These are phyloP conservation scores for Pseudocercospora pini-densiflorae DNA, from an alignment of 2,329 filamentous ascomycete species.

Conservation along the genomic window DNA sequence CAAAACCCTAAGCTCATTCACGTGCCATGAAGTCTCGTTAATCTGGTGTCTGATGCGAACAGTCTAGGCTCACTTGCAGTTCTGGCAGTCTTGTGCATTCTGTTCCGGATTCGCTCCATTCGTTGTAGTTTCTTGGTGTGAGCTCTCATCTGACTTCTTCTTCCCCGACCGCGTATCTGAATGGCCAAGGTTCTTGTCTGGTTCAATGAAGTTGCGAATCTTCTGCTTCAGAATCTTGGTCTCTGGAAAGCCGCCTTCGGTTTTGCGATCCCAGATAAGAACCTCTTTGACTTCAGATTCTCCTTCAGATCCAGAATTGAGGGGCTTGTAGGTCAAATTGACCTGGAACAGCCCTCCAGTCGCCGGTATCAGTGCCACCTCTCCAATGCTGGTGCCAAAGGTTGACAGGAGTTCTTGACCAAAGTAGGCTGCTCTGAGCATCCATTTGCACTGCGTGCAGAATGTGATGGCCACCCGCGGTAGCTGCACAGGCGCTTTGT, in stretches of 20 bases:
- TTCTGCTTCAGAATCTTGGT: slow-evolving; percentile 88
- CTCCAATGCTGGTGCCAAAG: slow-evolving; percentile 80
- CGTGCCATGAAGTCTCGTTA: neutral
- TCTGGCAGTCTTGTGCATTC: slow-evolving; percentile 13
- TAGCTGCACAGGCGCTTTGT: slow-evolving; percentile 41
- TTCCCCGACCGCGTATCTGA: slow-evolving; percentile 48
- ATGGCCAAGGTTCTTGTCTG: slow-evolving; percentile 77
- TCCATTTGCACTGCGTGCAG: slow-evolving; percentile 74
- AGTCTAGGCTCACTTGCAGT: slow-evolving; percentile 16
- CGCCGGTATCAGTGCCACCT: slow-evolving; percentile 82
- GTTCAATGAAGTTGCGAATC: slow-evolving; percentile 81
- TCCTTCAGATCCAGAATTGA: slow-evolving; percentile 13
- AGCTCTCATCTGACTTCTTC: neutral
- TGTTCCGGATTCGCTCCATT: neutral
- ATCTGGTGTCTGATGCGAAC: neutral
- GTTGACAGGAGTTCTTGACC: slow-evolving; percentile 95
- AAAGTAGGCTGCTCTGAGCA: slow-evolving; percentile 62
- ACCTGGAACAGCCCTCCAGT: slow-evolving; percentile 86
- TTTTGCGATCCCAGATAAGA: slow-evolving; percentile 85
- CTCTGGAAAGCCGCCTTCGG: slow-evolving; percentile 89
- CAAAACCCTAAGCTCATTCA: neutral
- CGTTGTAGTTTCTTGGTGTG: neutral
- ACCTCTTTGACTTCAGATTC: slow-evolving; percentile 47
- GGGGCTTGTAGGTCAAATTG: slow-evolving; percentile 56
- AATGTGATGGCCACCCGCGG: slow-evolving; percentile 87